Evolutionary conservation across 768 basidiomycete genomes (phyloP).

Genomic region (Tricholoma hemisulphureum): DNA sequence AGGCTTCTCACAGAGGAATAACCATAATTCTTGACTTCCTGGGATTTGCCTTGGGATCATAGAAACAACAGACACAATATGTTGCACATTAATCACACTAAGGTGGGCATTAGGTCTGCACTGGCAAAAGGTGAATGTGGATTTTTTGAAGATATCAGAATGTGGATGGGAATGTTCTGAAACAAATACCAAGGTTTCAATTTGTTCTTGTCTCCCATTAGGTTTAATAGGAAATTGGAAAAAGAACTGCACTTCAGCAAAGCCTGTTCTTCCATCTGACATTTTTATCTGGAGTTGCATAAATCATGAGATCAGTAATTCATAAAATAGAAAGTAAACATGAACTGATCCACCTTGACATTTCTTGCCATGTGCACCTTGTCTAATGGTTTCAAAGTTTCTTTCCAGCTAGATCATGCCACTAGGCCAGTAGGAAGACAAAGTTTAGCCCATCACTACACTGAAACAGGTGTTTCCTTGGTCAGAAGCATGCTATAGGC

Average conservation of each 20-base stretch:
- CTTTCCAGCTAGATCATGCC: not conserved
- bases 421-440: not conserved
- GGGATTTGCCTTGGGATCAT: not conserved
- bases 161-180: not conserved
- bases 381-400: not conserved
- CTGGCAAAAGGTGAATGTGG: not conserved
- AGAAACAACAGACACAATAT: not conserved
- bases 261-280: too few species aligned
- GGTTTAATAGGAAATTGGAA: not conserved
- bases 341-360: too few species aligned
- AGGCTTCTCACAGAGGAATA: not conserved
- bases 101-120: not conserved
- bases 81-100: not conserved
- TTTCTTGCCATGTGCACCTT: too few species aligned
- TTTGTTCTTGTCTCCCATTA: not conserved
- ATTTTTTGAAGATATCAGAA: not conserved
- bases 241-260: too few species aligned
- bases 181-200: not conserved
- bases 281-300: not conserved
- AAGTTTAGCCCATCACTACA: not conserved
- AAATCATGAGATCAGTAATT: not conserved
- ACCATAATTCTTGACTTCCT: not conserved
- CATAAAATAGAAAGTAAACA: too few species aligned
- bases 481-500: not conserved
- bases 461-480: too few species aligned